phyloP scores from a whole-genome alignment of 129 eudicot genomes.

The Saussurea involucrata region DNA sequence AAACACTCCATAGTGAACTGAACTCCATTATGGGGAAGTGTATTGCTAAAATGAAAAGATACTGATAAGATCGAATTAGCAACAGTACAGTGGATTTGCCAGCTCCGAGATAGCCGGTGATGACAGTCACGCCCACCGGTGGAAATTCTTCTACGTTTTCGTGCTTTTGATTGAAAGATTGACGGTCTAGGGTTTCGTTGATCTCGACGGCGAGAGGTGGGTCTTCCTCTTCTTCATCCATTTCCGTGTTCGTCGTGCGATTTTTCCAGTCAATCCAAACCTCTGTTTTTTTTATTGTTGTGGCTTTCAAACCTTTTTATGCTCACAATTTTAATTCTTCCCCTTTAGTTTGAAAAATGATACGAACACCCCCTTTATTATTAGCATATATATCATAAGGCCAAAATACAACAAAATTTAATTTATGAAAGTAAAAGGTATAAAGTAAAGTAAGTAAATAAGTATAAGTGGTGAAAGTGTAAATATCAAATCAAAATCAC shows the following conservation, averaged over 20 bases:
- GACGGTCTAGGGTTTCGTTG: conserved; percentile 26
- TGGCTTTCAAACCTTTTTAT: neutral
- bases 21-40: neutral
- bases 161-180: conserved; percentile 26
- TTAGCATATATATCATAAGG: neutral
- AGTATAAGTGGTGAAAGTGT: too few relatives aligned
- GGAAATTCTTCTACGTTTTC: conserved; percentile 28
- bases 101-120: conserved; percentile 97
- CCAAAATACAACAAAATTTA: neutral
- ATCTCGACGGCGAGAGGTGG: conserved; percentile 77
- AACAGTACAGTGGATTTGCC: conserved; percentile 81
- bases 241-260: conserved; percentile 10
- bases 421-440: too few relatives aligned
- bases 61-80: neutral
- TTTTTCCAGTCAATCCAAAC: neutral
- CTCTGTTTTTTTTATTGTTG: neutral
- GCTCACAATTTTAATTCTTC: neutral
- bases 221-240: conserved; percentile 85
- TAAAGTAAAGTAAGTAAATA: too few relatives aligned
- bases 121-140: conserved; percentile 93
- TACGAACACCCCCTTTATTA: neutral
- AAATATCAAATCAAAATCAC: too few relatives aligned
- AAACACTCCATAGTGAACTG: neutral
- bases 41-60: neutral
- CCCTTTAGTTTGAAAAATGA: neutral